Percentiles rank a stretch among this genome's conserved stretches.
phyloP scores from a whole-genome alignment of 2,329 filamentous ascomycete genomes.

The Diaporthe citriasiana region DNA sequence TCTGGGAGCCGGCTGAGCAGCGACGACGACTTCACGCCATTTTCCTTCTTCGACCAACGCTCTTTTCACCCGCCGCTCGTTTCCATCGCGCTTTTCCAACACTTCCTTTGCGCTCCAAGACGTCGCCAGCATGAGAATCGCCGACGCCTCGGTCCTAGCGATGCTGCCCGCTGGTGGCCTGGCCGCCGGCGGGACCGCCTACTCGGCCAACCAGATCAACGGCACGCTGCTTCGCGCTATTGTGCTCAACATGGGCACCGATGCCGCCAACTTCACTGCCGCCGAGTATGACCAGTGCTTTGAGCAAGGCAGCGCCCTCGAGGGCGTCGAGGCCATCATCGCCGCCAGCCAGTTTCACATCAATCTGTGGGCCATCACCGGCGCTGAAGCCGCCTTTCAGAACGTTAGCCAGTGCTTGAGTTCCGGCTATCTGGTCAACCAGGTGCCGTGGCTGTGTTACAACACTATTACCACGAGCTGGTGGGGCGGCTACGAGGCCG shows the following conservation, averaged over 20 bases:
- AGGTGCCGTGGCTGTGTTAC: conserved; percentile 5
- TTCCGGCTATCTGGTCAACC: neutral
- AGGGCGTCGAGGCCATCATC: conserved; percentile 6
- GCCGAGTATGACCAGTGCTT: conserved; percentile 22
- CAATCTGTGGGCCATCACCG: conserved; percentile 7
- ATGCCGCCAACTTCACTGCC: conserved; percentile 14
- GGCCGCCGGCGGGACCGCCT: neutral
- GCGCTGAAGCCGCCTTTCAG: neutral
- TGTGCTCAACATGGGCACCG: conserved; percentile 15
- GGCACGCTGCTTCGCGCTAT: conserved; percentile 14
- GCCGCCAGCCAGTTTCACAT: conserved; percentile 5
- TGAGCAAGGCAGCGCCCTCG: conserved; percentile 16
- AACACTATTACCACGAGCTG: neutral
- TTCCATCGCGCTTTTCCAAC: neutral
- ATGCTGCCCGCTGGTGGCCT: conserved; percentile 1
- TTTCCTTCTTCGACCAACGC: neutral
- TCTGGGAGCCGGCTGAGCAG: neutral
- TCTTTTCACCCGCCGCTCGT: neutral
- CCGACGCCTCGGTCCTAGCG: neutral
- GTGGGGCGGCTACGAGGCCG: conserved; percentile 18
- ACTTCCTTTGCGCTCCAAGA: neutral
- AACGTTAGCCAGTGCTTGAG: neutral
- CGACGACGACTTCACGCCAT: neutral
- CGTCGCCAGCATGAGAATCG: neutral
- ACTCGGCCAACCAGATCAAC: neutral